Evolutionary conservation across 495 filamentous ascomycete species (phyloP).

Genomic region (Glonium stellatum): DNA sequence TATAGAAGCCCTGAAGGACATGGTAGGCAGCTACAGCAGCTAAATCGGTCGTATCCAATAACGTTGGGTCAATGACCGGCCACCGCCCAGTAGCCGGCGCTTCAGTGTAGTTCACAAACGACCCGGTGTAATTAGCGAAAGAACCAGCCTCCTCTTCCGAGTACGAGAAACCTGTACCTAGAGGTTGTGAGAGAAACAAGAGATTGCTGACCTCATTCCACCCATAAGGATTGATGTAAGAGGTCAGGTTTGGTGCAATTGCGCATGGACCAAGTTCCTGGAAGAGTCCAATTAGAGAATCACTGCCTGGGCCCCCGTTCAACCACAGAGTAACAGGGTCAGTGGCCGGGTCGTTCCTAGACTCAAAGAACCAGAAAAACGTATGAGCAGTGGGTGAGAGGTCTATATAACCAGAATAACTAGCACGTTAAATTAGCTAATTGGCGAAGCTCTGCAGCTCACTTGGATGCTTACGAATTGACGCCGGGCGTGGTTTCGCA

Average conservation of each 20-base stretch:
- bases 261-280: slow-evolving; percentile 58
- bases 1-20: slow-evolving; percentile 42
- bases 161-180: slow-evolving; percentile 58
- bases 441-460: background rate
- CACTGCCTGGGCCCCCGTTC: slow-evolving; percentile 48
- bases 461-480: slow-evolving; percentile 14
- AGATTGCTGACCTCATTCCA: slow-evolving; percentile 72
- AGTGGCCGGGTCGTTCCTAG: slow-evolving; percentile 19
- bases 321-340: slow-evolving; percentile 33
- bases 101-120: slow-evolving; percentile 39
- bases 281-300: slow-evolving; percentile 66
- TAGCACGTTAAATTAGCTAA: background rate
- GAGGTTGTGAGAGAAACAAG: slow-evolving; percentile 65
- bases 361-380: slow-evolving; percentile 32
- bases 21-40: slow-evolving; percentile 43
- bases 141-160: slow-evolving; percentile 34
- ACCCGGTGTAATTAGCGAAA: slow-evolving; percentile 33
- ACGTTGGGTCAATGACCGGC: slow-evolving; percentile 35
- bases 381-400: slow-evolving; percentile 7
- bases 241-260: slow-evolving; percentile 46
- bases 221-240: slow-evolving; percentile 52
- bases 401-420: slow-evolving; percentile 22
- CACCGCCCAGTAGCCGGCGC: slow-evolving; percentile 44
- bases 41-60: slow-evolving; percentile 42
- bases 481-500: slow-evolving; percentile 38